Conservation (phyloP, 1,139 yeast species). For the Yamadazyma aaseri region DNA sequence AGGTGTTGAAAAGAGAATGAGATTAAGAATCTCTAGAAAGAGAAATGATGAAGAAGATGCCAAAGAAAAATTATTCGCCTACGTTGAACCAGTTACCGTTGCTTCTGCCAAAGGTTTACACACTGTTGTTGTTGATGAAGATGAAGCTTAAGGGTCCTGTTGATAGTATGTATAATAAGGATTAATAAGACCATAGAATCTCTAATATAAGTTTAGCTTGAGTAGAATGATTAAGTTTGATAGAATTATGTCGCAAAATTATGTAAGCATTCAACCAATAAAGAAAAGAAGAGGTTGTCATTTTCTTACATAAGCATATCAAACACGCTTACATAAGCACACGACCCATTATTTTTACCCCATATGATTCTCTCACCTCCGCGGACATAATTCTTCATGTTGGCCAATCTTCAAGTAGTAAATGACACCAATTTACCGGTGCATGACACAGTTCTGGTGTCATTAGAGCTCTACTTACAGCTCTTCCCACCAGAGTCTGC, state of each 20-base stretch:
- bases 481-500: slow-evolving; percentile 23
- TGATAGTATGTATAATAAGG: slow-evolving; percentile 17
- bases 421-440: slow-evolving; percentile 28
- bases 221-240: no score
- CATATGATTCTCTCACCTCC: slow-evolving; percentile 1
- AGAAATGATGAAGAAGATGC: slow-evolving; percentile 99
- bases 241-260: no score
- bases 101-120: slow-evolving; percentile 96
- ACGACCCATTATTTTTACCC: no score
- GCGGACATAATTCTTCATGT: slow-evolving; percentile 5
- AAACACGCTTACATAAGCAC: neutral
- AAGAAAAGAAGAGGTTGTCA: no score
- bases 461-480: slow-evolving; percentile 33
- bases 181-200: slow-evolving; percentile 4
- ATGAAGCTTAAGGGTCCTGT: slow-evolving; percentile 55
- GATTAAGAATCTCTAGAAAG: slow-evolving; percentile 99
- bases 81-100: slow-evolving; percentile 95
- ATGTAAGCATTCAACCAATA: no score
- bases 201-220: no score
- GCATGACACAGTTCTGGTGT: slow-evolving; percentile 32
- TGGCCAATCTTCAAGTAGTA: slow-evolving; percentile 31
- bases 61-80: slow-evolving; percentile 96
- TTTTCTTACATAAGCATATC: neutral
- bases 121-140: slow-evolving; percentile 95
- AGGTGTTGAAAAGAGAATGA: slow-evolving; percentile 97